phyloP scores from a whole-genome alignment of 1,139 yeast genomes.

The Scheffersomyces parashehatae region DNA sequence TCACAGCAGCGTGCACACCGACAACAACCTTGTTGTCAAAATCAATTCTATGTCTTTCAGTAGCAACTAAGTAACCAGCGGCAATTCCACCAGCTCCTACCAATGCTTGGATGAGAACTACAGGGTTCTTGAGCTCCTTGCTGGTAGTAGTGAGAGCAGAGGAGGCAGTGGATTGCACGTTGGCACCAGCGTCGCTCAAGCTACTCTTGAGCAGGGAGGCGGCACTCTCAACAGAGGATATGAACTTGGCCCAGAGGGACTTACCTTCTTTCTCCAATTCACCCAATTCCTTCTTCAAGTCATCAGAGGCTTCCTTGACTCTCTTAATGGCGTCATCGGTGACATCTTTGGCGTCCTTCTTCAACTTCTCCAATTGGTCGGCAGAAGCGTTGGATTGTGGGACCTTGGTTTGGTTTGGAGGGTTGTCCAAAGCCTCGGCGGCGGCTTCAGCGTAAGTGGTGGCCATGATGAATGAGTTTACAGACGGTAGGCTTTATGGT shows the following conservation, averaged over 20 bases:
- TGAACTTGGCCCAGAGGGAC: conserved; percentile 19
- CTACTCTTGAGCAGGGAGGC: conserved; percentile 10
- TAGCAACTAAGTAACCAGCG: conserved; percentile 51
- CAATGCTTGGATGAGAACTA: conserved; percentile 54
- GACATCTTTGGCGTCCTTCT: conserved; percentile 17
- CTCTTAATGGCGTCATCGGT: conserved; percentile 1
- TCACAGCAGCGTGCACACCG: conserved; percentile 53
- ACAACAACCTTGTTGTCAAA: conserved; percentile 47
- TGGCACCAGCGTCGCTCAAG: conserved; percentile 6
- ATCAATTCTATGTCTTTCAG: conserved; percentile 55
- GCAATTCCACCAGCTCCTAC: conserved; percentile 52
- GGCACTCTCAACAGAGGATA: conserved; percentile 9
- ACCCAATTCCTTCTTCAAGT: conserved; percentile 22
- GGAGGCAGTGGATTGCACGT: conserved; percentile 2
- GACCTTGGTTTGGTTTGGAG: neutral
- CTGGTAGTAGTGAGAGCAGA: conserved; percentile 5
- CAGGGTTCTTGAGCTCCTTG: conserved; percentile 60
- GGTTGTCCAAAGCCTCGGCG: conserved; percentile 7
- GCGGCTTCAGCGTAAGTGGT: conserved; percentile 41
- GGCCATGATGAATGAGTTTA: too few relatives aligned
- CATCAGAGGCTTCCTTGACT: conserved; percentile 8
- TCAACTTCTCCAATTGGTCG: conserved; percentile 30
- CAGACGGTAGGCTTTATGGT: too few relatives aligned
- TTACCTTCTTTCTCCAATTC: conserved; percentile 29
- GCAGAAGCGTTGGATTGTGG: conserved; percentile 11